These are phyloP conservation scores for Pichia phayaonensis DNA, from an alignment of 805 yeast genomes.

Conservation along the genomic window DNA sequence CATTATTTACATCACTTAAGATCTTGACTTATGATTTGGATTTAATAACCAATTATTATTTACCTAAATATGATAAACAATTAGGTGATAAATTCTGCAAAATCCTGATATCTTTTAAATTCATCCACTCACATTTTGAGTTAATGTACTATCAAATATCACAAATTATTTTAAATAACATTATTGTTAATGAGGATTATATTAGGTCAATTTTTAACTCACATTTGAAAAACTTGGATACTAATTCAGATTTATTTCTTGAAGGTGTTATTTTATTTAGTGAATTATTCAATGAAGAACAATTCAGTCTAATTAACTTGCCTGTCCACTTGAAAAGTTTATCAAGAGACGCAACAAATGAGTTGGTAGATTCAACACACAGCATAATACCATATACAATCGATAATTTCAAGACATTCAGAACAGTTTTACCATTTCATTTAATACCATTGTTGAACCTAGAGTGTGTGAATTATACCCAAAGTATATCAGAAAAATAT, in stretches of 20 bases:
- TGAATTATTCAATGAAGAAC: background rate
- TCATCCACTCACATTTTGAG: background rate
- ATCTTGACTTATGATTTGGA: background rate
- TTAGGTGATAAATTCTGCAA: background rate
- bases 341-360: background rate
- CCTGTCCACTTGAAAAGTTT: background rate
- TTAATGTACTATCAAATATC: background rate
- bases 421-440: background rate
- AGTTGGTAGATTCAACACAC: background rate
- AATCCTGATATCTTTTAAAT: background rate
- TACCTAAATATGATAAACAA: background rate
- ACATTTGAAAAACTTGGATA: background rate
- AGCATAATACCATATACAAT: background rate
- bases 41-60: background rate
- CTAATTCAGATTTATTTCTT: background rate
- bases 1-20: background rate
- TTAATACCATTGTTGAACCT: background rate
- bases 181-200: background rate
- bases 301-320: background rate
- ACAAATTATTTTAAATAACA: background rate
- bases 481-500: background rate
- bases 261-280: background rate
- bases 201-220: background rate
- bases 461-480: background rate
- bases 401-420: background rate